These are phyloP conservation scores for Pseudogymnoascus sp. DNA, from an alignment of 2,329 filamentous ascomycete species.

Conservation along the genomic window DNA sequence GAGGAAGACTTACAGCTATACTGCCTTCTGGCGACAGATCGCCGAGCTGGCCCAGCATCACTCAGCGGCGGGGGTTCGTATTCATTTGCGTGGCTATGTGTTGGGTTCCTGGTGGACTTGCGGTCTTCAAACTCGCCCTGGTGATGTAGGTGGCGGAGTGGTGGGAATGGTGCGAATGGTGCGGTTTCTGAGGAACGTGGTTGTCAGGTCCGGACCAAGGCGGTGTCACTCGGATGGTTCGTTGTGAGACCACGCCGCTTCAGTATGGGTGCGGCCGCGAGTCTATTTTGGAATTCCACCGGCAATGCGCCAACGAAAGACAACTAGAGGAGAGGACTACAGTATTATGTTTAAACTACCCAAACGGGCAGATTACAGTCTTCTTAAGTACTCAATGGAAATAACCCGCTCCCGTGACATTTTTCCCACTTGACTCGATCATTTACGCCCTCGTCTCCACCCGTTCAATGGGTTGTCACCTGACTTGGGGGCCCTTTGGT, in stretches of 20 bases:
- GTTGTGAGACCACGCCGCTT: constrained; percentile 1
- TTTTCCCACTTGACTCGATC: constrained; percentile 3
- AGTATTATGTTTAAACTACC: background rate
- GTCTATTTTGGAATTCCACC: background rate
- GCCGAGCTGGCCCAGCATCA: constrained; percentile 61
- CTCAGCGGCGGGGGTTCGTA: constrained; percentile 15
- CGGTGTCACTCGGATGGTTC: constrained; percentile 4
- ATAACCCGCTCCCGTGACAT: background rate
- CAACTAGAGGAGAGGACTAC: background rate
- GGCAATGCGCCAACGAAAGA: background rate
- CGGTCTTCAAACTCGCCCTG: background rate
- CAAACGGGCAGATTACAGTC: background rate
- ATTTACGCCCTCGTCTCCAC: background rate
- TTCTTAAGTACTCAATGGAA: background rate
- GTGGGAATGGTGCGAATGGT: background rate
- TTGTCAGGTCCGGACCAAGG: background rate
- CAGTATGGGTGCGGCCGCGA: background rate
- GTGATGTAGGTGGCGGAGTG: background rate
- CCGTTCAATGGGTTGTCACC: background rate
- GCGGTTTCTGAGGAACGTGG: background rate
- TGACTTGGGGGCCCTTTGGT: background rate
- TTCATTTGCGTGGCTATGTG: background rate
- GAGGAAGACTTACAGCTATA: constrained; percentile 55
- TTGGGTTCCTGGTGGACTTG: background rate
- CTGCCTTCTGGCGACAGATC: constrained; percentile 71